These are phyloP conservation scores for Fragosphaeria purpurea DNA, from an alignment of 2,329 filamentous ascomycete genomes.

Conservation along the genomic window DNA sequence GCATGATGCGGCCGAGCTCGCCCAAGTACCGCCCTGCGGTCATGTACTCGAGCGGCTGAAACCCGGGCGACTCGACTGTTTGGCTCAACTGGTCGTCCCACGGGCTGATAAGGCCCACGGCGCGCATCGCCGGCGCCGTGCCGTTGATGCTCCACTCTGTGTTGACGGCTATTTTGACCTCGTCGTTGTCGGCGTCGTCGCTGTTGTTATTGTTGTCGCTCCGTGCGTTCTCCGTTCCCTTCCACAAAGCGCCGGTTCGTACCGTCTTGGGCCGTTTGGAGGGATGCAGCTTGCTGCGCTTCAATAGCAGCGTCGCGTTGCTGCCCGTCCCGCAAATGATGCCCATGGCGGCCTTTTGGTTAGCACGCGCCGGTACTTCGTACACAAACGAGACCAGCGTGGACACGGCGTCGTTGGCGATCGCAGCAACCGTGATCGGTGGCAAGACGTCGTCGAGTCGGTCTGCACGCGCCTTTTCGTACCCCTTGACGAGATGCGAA, in stretches of 20 bases:
- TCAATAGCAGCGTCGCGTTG: conserved; percentile 70
- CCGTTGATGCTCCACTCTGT: conserved; percentile 80
- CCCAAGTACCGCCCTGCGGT: conserved; percentile 69
- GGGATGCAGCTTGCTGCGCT: conserved; percentile 47
- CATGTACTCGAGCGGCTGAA: conserved; percentile 80
- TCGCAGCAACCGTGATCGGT: conserved; percentile 60
- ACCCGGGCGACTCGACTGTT: conserved; percentile 60
- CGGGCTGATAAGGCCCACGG: conserved; percentile 52
- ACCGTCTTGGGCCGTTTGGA: conserved; percentile 48
- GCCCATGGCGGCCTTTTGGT: conserved; percentile 63
- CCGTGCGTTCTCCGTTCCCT: too few relatives aligned
- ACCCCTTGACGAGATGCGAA: conserved; percentile 47
- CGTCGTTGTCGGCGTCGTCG: conserved; percentile 26
- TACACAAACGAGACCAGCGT: conserved; percentile 71
- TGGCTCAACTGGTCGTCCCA: conserved; percentile 63
- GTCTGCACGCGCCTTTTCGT: conserved; percentile 35
- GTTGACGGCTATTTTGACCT: conserved; percentile 65
- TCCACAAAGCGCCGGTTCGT: neutral
- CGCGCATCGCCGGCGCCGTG: conserved; percentile 55
- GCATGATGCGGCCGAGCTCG: conserved; percentile 61
- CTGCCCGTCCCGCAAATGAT: conserved; percentile 74
- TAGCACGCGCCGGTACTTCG: conserved; percentile 48
- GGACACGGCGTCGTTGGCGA: conserved; percentile 73
- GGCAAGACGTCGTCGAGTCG: conserved; percentile 38
- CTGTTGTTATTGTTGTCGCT: conserved; percentile 20